Percentiles rank a stretch among this genome's conserved stretches.
phyloP scores from a whole-genome alignment of 495 filamentous ascomycete genomes.

The Aspergillus wentii region DNA sequence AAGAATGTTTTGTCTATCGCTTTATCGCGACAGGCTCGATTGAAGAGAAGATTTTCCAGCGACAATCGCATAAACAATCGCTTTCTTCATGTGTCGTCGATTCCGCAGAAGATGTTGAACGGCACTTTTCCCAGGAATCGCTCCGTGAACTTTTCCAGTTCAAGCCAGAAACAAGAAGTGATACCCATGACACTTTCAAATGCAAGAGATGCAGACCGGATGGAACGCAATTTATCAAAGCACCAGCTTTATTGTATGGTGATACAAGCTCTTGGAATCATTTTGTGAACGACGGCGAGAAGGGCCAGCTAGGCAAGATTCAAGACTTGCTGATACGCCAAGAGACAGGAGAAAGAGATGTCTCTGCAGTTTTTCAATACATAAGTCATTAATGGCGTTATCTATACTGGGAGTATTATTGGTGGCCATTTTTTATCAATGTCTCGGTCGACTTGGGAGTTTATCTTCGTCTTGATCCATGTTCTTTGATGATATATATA shows the following conservation, averaged over 20 bases:
- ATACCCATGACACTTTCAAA: slow-evolving; percentile 98
- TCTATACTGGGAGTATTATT: slow-evolving; percentile 5
- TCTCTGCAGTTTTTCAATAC: slow-evolving; percentile 96
- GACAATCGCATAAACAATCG: slow-evolving; percentile 96
- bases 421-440: slow-evolving; percentile 1
- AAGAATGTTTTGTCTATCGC: slow-evolving; percentile 98
- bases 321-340: slow-evolving; percentile 91
- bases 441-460: slow-evolving; percentile 5
- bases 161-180: slow-evolving; percentile 73
- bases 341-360: slow-evolving; percentile 71
- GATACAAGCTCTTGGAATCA: slow-evolving; percentile 99
- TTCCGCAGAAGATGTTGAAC: slow-evolving; percentile 91
- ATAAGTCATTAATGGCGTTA: slow-evolving; percentile 70
- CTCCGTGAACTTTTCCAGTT: slow-evolving; percentile 93
- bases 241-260: slow-evolving; percentile 90
- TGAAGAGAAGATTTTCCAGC: slow-evolving; percentile 99
- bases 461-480: neutral
- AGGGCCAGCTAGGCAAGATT: slow-evolving; percentile 66
- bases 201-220: slow-evolving; percentile 92
- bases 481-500: slow-evolving; percentile 4
- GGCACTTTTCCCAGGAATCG: slow-evolving; percentile 88
- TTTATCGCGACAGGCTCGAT: slow-evolving; percentile 98
- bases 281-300: slow-evolving; percentile 72
- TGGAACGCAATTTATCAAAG: slow-evolving; percentile 80
- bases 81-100: slow-evolving; percentile 97